Conservation (phyloP, 106 monocot species). For the Dendrobium officinale region DNA sequence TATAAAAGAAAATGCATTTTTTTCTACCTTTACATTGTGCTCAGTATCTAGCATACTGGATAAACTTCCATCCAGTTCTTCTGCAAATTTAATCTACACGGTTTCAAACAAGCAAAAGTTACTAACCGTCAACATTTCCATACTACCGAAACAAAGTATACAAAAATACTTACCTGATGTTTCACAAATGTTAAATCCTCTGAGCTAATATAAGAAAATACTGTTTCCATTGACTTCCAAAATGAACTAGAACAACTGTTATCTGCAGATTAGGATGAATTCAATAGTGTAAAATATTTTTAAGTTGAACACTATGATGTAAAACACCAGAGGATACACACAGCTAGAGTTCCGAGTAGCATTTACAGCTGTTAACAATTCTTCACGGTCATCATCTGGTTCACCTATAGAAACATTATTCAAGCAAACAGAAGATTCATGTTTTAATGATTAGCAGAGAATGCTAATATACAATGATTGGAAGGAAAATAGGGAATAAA, state of each 20-base stretch:
- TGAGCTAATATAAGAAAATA: slow-evolving; percentile 42
- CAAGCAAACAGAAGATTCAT: neutral
- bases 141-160: neutral
- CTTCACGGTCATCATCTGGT: slow-evolving; percentile 70
- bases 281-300: neutral
- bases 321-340: slow-evolving; percentile 15
- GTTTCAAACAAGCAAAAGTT: neutral
- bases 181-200: slow-evolving; percentile 44
- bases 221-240: slow-evolving; percentile 66
- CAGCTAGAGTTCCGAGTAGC: slow-evolving; percentile 46
- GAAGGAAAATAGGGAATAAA: neutral
- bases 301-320: neutral
- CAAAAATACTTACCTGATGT: slow-evolving; percentile 38
- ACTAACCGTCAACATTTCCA: neutral
- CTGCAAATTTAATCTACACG: slow-evolving; percentile 46
- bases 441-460: neutral
- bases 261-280: slow-evolving; percentile 23
- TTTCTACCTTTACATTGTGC: neutral
- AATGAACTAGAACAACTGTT: slow-evolving; percentile 42
- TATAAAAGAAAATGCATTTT: neutral
- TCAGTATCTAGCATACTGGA: slow-evolving; percentile 22
- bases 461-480: neutral
- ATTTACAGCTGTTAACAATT: slow-evolving; percentile 58
- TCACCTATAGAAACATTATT: slow-evolving; percentile 39
- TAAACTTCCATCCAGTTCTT: slow-evolving; percentile 58